phyloP scores from a whole-genome alignment of 352 stramenopile species.

The Phytophthora pinifolia region DNA sequence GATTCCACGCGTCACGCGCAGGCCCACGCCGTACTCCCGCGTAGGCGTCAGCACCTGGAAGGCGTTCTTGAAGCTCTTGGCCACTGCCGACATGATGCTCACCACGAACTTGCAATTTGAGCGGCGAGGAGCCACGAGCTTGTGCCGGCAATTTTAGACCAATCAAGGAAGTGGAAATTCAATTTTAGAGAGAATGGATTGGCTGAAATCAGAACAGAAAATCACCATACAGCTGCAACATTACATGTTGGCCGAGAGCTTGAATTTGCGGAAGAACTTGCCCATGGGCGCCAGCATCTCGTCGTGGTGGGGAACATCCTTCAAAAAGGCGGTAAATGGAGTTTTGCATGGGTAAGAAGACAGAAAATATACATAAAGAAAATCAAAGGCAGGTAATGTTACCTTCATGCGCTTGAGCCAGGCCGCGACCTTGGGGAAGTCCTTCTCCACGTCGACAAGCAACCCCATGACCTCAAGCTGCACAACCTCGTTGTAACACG shows the following conservation, averaged over 20 bases:
- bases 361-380: not conserved
- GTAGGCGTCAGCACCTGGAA: slow-evolving; percentile 74
- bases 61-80: slow-evolving; percentile 59
- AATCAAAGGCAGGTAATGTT: slow-evolving; percentile 2
- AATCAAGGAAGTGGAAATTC: slow-evolving; percentile 12
- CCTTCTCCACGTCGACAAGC: slow-evolving; percentile 40
- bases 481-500: slow-evolving; percentile 77
- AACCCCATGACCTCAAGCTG: slow-evolving; percentile 73
- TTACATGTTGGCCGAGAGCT: slow-evolving; percentile 53
- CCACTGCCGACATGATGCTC: slow-evolving; percentile 33
- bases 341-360: not conserved
- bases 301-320: slow-evolving; percentile 64
- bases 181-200: slow-evolving; percentile 10
- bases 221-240: slow-evolving; percentile 1
- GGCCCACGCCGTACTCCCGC: slow-evolving; percentile 70
- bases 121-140: slow-evolving; percentile 12
- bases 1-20: slow-evolving; percentile 71
- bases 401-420: slow-evolving; percentile 84
- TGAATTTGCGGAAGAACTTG: slow-evolving; percentile 74
- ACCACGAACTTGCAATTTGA: slow-evolving; percentile 15
- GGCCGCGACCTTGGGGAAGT: slow-evolving; percentile 52
- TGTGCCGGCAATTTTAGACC: slow-evolving; percentile 8
- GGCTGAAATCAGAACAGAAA: slow-evolving; percentile 17
- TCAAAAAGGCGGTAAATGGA: not conserved
- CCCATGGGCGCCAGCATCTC: slow-evolving; percentile 67